phyloP scores from a whole-genome alignment of 768 basidiomycete species.

The Boletus speciosus region DNA sequence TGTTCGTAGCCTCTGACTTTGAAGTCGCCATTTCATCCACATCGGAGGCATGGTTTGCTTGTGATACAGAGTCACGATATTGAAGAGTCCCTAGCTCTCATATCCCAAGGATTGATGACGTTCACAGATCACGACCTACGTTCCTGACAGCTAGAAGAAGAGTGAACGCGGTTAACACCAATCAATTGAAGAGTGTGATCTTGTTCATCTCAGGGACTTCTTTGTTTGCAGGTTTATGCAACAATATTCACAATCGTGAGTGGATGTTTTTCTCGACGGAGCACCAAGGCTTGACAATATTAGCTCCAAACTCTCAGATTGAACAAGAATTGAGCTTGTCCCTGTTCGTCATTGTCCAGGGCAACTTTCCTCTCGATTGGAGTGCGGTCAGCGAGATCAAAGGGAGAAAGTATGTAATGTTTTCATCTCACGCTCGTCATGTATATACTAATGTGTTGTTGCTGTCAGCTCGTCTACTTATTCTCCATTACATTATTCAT shows the following conservation, averaged over 20 bases:
- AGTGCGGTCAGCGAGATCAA: slow-evolving; percentile 47
- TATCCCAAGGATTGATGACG: too few relatives aligned
- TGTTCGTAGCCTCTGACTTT: too few relatives aligned
- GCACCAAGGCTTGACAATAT: not conserved
- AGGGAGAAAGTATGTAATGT: slow-evolving; percentile 56
- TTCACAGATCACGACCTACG: too few relatives aligned
- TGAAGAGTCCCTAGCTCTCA: too few relatives aligned
- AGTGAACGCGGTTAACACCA: too few relatives aligned
- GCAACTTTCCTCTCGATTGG: slow-evolving; percentile 40
- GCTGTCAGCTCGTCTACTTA: slow-evolving; percentile 50
- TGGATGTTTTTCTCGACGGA: not conserved
- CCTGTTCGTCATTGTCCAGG: slow-evolving; percentile 70
- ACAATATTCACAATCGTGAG: slow-evolving; percentile 31
- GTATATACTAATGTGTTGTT: not conserved
- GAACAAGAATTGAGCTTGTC: slow-evolving; percentile 54
- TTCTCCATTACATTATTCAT: slow-evolving; percentile 50
- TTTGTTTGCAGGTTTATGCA: slow-evolving; percentile 26
- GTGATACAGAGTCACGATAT: too few relatives aligned
- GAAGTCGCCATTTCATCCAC: too few relatives aligned
- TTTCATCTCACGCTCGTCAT: not conserved
- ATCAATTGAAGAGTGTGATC: slow-evolving; percentile 9
- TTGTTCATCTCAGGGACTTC: slow-evolving; percentile 26
- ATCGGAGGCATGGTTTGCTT: too few relatives aligned
- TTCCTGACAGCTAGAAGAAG: too few relatives aligned
- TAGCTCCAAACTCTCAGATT: slow-evolving; percentile 68